Conservation (phyloP, 495 filamentous ascomycete genomes). For the Talaromyces wortmannii region DNA sequence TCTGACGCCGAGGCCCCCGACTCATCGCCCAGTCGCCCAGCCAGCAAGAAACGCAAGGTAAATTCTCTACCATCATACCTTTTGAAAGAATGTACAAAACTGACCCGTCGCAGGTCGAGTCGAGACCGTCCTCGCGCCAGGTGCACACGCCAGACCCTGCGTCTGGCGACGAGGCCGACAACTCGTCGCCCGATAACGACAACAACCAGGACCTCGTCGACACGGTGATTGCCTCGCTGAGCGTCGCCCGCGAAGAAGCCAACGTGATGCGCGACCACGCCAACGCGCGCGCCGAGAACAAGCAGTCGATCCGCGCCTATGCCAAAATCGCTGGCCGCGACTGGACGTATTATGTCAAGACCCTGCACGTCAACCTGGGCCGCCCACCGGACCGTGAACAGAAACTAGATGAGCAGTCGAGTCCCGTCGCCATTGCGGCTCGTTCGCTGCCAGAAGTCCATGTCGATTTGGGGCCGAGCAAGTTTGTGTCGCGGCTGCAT, state of each 20-base stretch:
- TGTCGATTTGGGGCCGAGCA: slow-evolving; percentile 90
- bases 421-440: slow-evolving; percentile 35
- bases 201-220: slow-evolving; percentile 62
- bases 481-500: slow-evolving; percentile 83
- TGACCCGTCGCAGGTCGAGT: slow-evolving; percentile 25
- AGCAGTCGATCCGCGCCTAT: slow-evolving; percentile 74
- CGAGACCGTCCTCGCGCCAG: slow-evolving; percentile 19
- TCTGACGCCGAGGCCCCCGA: slow-evolving; percentile 47
- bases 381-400: slow-evolving; percentile 60
- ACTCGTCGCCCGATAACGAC: slow-evolving; percentile 45
- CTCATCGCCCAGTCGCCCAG: slow-evolving; percentile 66
- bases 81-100: background rate
- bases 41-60: slow-evolving; percentile 73
- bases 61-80: no score
- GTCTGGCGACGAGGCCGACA: slow-evolving; percentile 35
- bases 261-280: slow-evolving; percentile 68
- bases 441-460: slow-evolving; percentile 54
- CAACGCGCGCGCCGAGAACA: slow-evolving; percentile 65
- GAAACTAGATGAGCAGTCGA: slow-evolving; percentile 34
- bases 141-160: slow-evolving; percentile 22
- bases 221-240: slow-evolving; percentile 64
- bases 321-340: slow-evolving; percentile 86
- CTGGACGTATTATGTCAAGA: slow-evolving; percentile 93
- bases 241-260: slow-evolving; percentile 48
- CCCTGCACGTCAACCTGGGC: slow-evolving; percentile 75